A percentile compares a stretch with the other conserved stretches of the same genome.
Conservation (phyloP, 2,329 filamentous ascomycete genomes). For the Clathrospora elynae region DNA sequence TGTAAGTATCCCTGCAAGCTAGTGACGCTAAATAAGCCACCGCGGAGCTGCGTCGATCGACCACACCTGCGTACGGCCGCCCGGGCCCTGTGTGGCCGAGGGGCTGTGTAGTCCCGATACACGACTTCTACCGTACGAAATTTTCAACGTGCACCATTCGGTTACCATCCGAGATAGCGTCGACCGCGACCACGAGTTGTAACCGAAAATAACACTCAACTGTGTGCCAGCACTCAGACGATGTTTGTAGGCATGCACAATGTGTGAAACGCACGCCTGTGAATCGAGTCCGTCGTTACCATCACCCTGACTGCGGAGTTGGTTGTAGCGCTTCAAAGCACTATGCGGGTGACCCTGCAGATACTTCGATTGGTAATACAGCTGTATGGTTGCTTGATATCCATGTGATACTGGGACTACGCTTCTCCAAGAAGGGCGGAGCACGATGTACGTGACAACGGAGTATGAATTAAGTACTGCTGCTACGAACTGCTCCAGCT, state of each 20-base stretch:
- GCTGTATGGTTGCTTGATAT: constrained; percentile 7
- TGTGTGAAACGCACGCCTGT: constrained; percentile 8
- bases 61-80: constrained; percentile 23
- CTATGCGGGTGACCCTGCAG: constrained; percentile 5
- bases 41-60: constrained; percentile 20
- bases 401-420: constrained; percentile 3
- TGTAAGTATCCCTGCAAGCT: too few relatives aligned
- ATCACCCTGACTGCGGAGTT: constrained; percentile 4
- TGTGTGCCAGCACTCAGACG: constrained; percentile 12
- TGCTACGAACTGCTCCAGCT: too few relatives aligned
- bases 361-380: constrained; percentile 4
- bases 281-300: constrained; percentile 7
- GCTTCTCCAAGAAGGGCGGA: constrained; percentile 7
- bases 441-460: constrained; percentile 10
- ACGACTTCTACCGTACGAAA: constrained; percentile 18
- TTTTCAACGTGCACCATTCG: constrained; percentile 31
- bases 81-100: constrained; percentile 23
- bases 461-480: neutral
- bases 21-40: constrained; percentile 12
- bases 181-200: constrained; percentile 8
- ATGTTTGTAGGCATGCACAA: constrained; percentile 17
- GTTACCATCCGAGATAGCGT: constrained; percentile 29
- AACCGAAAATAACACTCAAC: constrained; percentile 31
- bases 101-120: constrained; percentile 23
- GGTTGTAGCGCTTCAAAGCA: neutral